phyloP scores from a whole-genome alignment of 2,329 filamentous ascomycete species.

The Ambrosiella xylebori region DNA sequence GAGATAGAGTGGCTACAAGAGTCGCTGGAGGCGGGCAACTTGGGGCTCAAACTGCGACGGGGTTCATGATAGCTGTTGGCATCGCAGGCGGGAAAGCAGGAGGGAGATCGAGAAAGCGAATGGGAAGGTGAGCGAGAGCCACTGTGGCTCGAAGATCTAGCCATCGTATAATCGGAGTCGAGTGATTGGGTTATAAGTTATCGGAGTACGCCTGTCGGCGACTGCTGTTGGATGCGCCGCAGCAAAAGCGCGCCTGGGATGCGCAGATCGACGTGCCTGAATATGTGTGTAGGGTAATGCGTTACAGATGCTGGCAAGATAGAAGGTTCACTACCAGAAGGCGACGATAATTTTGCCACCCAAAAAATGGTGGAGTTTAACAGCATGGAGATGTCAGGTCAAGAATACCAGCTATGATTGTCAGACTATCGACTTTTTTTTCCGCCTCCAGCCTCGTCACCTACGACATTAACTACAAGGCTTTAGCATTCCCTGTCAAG shows the following conservation, averaged over 20 bases:
- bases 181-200: neutral
- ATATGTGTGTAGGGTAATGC: too few relatives aligned
- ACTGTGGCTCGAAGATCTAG: slow-evolving; percentile 1
- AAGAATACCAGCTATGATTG: too few relatives aligned
- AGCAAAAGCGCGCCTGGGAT: too few relatives aligned
- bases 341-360: too few relatives aligned
- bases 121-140: slow-evolving; percentile 1
- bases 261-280: too few relatives aligned
- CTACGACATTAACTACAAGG: neutral
- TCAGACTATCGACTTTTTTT: neutral
- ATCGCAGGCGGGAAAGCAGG: neutral
- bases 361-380: neutral
- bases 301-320: too few relatives aligned
- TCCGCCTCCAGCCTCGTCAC: neutral
- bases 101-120: neutral
- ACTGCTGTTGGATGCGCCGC: too few relatives aligned
- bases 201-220: neutral
- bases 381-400: neutral
- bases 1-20: neutral
- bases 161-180: neutral
- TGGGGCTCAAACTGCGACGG: neutral
- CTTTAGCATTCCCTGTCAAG: neutral
- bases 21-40: neutral
- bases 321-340: too few relatives aligned
- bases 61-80: neutral